Evolutionary conservation across 129 eudicot genomes (phyloP).

Genomic region (Artemisia argyi): DNA sequence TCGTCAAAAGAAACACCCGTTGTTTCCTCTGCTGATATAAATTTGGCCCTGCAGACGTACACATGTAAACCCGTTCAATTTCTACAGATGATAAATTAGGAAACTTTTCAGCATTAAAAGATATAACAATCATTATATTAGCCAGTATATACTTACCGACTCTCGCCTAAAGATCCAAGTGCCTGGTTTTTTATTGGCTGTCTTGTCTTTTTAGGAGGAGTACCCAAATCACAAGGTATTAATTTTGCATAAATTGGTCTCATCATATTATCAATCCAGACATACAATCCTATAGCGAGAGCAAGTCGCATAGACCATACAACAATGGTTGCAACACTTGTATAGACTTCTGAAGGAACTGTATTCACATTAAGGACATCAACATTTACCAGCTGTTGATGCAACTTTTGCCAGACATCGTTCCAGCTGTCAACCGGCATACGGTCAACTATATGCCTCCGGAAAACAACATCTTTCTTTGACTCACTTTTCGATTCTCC

Average conservation of each 20-base stretch:
- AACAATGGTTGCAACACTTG: slow-evolving; percentile 81
- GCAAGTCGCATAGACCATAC: slow-evolving; percentile 98
- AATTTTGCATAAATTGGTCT: slow-evolving; percentile 81
- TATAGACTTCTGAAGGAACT: slow-evolving; percentile 67
- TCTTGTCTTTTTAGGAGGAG: slow-evolving; percentile 55
- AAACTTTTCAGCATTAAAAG: background rate
- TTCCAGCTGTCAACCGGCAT: slow-evolving; percentile 96
- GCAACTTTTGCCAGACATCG: slow-evolving; percentile 90
- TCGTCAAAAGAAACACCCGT: slow-evolving; percentile 96
- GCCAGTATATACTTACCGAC: slow-evolving; percentile 55
- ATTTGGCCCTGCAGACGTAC: slow-evolving; percentile 66
- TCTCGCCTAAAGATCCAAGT: slow-evolving; percentile 95
- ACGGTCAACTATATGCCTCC: slow-evolving; percentile 79
- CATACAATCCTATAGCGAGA: slow-evolving; percentile 65
- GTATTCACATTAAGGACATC: slow-evolving; percentile 68
- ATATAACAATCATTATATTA: background rate
- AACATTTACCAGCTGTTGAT: slow-evolving; percentile 87
- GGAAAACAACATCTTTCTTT: slow-evolving; percentile 55
- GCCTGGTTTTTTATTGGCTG: slow-evolving; percentile 56
- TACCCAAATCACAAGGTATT: slow-evolving; percentile 73
- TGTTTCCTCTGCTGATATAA: slow-evolving; percentile 88
- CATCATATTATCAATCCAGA: slow-evolving; percentile 82
- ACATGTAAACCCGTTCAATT: background rate
- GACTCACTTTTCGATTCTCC: slow-evolving; percentile 46
- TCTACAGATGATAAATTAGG: slow-evolving; percentile 2